A percentile compares a stretch with the other conserved stretches of the same genome.
phyloP scores from a whole-genome alignment of 345 rosid species.

The Salix viminalis region DNA sequence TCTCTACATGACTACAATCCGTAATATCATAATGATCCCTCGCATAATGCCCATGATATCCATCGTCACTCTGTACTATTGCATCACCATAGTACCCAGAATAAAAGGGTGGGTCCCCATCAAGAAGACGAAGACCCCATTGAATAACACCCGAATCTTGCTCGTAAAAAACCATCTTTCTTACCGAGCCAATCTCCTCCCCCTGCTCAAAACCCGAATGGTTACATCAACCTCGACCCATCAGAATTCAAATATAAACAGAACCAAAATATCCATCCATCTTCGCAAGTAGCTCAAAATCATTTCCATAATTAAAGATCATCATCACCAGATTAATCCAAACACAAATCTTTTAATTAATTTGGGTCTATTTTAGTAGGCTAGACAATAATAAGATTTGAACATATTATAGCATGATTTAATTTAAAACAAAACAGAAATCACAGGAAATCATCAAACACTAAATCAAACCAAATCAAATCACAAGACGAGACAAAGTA shows the following conservation, averaged over 20 bases:
- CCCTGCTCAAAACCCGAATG: slow-evolving; percentile 11
- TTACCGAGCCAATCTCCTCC: slow-evolving; percentile 2
- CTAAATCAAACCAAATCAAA: neutral
- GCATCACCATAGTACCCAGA: slow-evolving; percentile 48
- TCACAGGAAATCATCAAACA: neutral
- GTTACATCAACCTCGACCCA: neutral
- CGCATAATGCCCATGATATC: slow-evolving; percentile 32
- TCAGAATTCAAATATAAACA: neutral
- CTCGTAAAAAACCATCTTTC: slow-evolving; percentile 35
- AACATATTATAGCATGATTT: neutral
- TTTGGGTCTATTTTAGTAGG: neutral
- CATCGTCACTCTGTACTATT: slow-evolving; percentile 32
- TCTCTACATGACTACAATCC: slow-evolving; percentile 57
- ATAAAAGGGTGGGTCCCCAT: slow-evolving; percentile 42
- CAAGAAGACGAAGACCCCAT: slow-evolving; percentile 63
- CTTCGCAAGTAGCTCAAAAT: neutral
- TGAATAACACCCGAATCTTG: slow-evolving; percentile 45
- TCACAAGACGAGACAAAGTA: neutral
- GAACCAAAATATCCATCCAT: neutral
- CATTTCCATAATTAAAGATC: neutral
- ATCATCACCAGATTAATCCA: neutral
- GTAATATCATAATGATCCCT: slow-evolving; percentile 41
- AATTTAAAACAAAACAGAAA: neutral
- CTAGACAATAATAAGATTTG: neutral
- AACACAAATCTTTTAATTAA: neutral